Percentiles rank a stretch among this genome's conserved stretches.
Conservation (phyloP, 2,329 filamentous ascomycete species). For the Sporothrix sp. region DNA sequence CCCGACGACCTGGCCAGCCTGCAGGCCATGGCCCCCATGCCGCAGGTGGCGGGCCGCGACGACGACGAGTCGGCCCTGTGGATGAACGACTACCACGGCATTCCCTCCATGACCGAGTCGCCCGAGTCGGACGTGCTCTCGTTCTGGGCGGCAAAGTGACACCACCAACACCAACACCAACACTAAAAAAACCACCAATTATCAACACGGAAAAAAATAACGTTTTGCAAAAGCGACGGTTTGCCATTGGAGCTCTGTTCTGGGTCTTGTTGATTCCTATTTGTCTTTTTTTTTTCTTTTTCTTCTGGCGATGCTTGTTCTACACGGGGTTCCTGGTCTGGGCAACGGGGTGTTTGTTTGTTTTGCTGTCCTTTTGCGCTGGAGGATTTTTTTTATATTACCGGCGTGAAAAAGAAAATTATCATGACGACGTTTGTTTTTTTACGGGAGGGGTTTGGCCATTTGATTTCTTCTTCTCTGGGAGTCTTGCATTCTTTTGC, state of each 20-base stretch:
- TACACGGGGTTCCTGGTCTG: not conserved
- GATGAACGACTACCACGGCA: constrained; percentile 35
- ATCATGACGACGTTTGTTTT: too few relatives aligned
- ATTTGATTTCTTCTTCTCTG: too few relatives aligned
- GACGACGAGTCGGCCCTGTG: constrained; percentile 43
- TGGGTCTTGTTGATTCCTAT: not conserved
- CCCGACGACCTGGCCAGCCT: constrained; percentile 37
- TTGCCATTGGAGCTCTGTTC: too few relatives aligned
- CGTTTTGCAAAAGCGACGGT: too few relatives aligned
- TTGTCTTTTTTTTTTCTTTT: not conserved
- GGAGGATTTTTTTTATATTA: not conserved
- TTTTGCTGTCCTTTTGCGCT: not conserved
- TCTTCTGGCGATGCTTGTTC: too few relatives aligned
- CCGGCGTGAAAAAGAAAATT: constrained; percentile 1
- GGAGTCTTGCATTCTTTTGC: too few relatives aligned
- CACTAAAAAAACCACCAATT: not conserved
- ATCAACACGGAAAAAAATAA: not conserved
- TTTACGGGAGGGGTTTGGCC: too few relatives aligned
- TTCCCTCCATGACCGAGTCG: constrained; percentile 24
- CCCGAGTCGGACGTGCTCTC: constrained; percentile 22
- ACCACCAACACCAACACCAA: not conserved
- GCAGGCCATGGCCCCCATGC: constrained; percentile 8
- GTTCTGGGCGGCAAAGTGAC: constrained; percentile 19
- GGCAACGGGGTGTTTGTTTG: not conserved
- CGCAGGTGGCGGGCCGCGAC: constrained; percentile 16